Evolutionary conservation across 2,329 filamentous ascomycete genomes (phyloP).

Genomic region (Ophioceras dolichostomum): DNA sequence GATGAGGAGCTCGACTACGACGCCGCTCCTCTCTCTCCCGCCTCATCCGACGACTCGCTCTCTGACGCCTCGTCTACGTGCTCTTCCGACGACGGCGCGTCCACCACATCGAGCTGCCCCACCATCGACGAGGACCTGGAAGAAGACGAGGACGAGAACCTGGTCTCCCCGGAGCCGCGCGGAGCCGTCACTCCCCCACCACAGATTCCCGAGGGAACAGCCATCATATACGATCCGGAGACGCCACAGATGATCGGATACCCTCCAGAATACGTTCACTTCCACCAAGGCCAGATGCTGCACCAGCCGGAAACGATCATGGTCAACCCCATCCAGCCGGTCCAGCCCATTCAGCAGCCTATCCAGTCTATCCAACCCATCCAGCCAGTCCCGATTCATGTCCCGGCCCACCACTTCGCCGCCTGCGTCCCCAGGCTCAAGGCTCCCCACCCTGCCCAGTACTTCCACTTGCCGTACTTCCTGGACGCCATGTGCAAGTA

Average conservation of each 20-base stretch:
- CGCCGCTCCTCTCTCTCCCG: slow-evolving; percentile 33
- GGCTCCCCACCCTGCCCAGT: background rate
- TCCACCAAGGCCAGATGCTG: slow-evolving; percentile 16
- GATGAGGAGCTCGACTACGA: slow-evolving; percentile 27
- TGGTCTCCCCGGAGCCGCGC: slow-evolving; percentile 28
- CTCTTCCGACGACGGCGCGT: slow-evolving; percentile 22
- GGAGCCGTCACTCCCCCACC: slow-evolving; percentile 27
- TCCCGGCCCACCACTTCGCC: background rate
- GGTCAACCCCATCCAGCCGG: background rate
- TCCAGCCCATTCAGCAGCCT: background rate
- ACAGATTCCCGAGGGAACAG: slow-evolving; percentile 9
- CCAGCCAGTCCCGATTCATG: background rate
- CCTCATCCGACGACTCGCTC: slow-evolving; percentile 22
- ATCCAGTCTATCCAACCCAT: background rate
- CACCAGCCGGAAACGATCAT: too few relatives aligned
- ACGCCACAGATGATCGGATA: slow-evolving; percentile 22
- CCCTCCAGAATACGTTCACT: slow-evolving; percentile 27
- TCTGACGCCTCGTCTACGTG: slow-evolving; percentile 6
- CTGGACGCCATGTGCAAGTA: slow-evolving; percentile 2
- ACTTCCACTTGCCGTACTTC: background rate
- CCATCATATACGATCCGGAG: slow-evolving; percentile 32
- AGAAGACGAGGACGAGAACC: slow-evolving; percentile 34
- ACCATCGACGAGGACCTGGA: slow-evolving; percentile 22
- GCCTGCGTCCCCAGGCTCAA: background rate
- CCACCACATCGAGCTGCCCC: slow-evolving; percentile 35